Percentiles rank a stretch among this genome's conserved stretches.
Evolutionary conservation across 768 basidiomycete species (phyloP).

Genomic region (Pholiota molesta): DNA sequence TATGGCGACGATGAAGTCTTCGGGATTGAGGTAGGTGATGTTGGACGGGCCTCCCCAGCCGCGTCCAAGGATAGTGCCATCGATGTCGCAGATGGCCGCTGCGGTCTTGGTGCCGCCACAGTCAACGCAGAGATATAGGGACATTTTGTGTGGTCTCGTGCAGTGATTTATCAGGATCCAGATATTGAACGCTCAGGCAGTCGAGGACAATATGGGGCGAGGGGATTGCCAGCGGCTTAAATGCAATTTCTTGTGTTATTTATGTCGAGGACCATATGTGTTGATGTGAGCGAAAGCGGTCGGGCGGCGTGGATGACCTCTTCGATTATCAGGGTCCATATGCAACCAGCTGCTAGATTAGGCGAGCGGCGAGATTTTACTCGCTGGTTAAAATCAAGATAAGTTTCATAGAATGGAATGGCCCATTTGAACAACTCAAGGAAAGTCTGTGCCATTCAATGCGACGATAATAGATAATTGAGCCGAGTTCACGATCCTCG

Average conservation of each 20-base stretch:
- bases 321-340: slow-evolving; percentile 10
- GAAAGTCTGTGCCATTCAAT: too few species aligned
- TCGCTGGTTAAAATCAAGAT: not conserved
- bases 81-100: slow-evolving; percentile 61
- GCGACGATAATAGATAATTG: too few species aligned
- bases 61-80: slow-evolving; percentile 66
- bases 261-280: slow-evolving; percentile 15
- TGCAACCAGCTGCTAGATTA: slow-evolving; percentile 9
- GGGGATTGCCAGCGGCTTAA: not conserved
- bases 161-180: not conserved
- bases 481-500: too few species aligned
- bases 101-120: slow-evolving; percentile 91
- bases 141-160: slow-evolving; percentile 34
- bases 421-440: too few species aligned
- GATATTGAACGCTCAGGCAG: too few species aligned
- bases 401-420: too few species aligned
- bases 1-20: slow-evolving; percentile 61
- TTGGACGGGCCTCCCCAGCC: slow-evolving; percentile 82
- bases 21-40: slow-evolving; percentile 73
- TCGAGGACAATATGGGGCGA: not conserved
- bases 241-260: slow-evolving; percentile 2
- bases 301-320: slow-evolving; percentile 2
- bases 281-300: slow-evolving; percentile 12
- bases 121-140: slow-evolving; percentile 80
- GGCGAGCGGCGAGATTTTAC: slow-evolving; percentile 7